Conservation (phyloP, 495 filamentous ascomycete species). For the Aspergillus cavernicola region DNA sequence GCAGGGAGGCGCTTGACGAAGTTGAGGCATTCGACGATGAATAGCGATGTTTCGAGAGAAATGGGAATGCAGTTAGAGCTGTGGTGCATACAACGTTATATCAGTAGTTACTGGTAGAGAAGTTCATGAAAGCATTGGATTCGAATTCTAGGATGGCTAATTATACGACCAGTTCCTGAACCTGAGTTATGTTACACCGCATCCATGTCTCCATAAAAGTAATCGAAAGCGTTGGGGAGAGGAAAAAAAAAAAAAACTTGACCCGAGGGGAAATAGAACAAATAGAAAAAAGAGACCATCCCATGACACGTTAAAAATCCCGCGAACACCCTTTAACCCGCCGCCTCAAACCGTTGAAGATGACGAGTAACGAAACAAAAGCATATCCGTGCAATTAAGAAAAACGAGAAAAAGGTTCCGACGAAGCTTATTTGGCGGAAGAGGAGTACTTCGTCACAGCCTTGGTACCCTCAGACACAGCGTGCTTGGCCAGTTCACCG, state of each 20-base stretch:
- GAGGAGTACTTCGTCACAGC: slow-evolving; percentile 99
- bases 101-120: background rate
- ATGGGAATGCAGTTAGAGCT: too few relatives aligned
- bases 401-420: slow-evolving; percentile 36
- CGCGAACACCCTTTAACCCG: slow-evolving; percentile 61
- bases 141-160: slow-evolving; percentile 41
- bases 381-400: slow-evolving; percentile 46
- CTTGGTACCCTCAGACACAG: slow-evolving; percentile 99
- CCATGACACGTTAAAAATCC: slow-evolving; percentile 88
- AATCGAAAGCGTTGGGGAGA: slow-evolving; percentile 22
- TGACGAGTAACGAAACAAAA: slow-evolving; percentile 49
- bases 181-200: slow-evolving; percentile 75
- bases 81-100: too few relatives aligned
- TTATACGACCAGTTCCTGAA: slow-evolving; percentile 37
- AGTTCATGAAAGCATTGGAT: slow-evolving; percentile 50
- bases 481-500: slow-evolving; percentile 98
- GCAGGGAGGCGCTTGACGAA: slow-evolving; percentile 77
- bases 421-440: slow-evolving; percentile 84
- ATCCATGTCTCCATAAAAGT: slow-evolving; percentile 61
- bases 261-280: slow-evolving; percentile 55
- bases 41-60: slow-evolving; percentile 2
- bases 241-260: slow-evolving; percentile 70
- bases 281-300: slow-evolving; percentile 62
- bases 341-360: slow-evolving; percentile 60
- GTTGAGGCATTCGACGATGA: slow-evolving; percentile 79